Percentiles rank a stretch among this genome's conserved stretches.
Conservation (phyloP, 2,329 filamentous ascomycete species). For the Arthrobotrys sinensis region DNA sequence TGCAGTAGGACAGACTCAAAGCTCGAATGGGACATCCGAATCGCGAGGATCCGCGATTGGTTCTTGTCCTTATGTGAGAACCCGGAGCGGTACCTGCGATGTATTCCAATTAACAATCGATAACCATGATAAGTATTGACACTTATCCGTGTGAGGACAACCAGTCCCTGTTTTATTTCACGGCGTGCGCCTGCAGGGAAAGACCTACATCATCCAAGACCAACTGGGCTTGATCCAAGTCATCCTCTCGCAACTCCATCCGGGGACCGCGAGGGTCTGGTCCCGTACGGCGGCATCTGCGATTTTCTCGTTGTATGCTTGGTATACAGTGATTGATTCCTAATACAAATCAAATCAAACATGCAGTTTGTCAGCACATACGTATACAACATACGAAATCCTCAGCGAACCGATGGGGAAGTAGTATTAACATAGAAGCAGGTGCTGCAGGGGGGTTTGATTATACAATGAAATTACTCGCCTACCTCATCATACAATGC, state of each 20-base stretch:
- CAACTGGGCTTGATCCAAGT: slow-evolving; percentile 78
- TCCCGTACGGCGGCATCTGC: slow-evolving; percentile 71
- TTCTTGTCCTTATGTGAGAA: slow-evolving; percentile 74
- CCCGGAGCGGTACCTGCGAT: slow-evolving; percentile 72
- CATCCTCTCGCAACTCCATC: slow-evolving; percentile 73
- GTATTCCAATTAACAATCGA: neutral
- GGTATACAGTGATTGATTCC: slow-evolving; percentile 75
- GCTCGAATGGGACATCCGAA: slow-evolving; percentile 72
- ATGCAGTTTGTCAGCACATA: slow-evolving; percentile 21
- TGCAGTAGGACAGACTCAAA: slow-evolving; percentile 67
- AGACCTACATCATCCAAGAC: slow-evolving; percentile 70
- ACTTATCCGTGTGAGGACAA: slow-evolving; percentile 1
- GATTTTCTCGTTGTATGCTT: slow-evolving; percentile 74
- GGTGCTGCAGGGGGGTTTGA: neutral
- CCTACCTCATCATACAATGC: slow-evolving; percentile 54
- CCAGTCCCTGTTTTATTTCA: slow-evolving; percentile 52
- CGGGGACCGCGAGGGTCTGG: slow-evolving; percentile 72
- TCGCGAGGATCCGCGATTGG: slow-evolving; percentile 74
- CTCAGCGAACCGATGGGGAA: neutral
- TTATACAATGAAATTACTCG: neutral
- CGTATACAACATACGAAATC: slow-evolving; percentile 16
- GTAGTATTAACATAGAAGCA: neutral
- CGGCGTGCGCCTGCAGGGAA: slow-evolving; percentile 51
- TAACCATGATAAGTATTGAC: neutral
- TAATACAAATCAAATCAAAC: slow-evolving; percentile 54